Evolutionary conservation across 1,139 yeast species (phyloP).

Genomic region (Wickerhamiella pararugosa): DNA sequence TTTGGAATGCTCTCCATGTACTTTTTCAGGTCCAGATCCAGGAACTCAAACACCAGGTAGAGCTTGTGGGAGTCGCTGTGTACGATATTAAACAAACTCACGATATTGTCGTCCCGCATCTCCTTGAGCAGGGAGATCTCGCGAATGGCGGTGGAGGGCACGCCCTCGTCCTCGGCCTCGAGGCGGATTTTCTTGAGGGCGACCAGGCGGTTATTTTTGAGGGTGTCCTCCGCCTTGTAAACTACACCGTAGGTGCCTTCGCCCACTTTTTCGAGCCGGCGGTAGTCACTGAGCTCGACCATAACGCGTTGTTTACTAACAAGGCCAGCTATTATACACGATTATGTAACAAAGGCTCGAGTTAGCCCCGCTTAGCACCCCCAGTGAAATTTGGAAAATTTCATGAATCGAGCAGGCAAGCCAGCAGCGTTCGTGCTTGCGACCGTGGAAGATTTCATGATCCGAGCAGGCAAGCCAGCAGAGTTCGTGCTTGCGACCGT

Average conservation of each 20-base stretch:
- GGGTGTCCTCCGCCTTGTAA: slow-evolving; percentile 82
- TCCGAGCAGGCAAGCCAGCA: slow-evolving; percentile 37
- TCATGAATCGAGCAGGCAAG: slow-evolving; percentile 17
- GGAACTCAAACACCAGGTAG: slow-evolving; percentile 81
- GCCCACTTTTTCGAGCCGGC: slow-evolving; percentile 90
- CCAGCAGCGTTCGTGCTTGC: slow-evolving; percentile 72
- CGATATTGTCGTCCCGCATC: slow-evolving; percentile 83
- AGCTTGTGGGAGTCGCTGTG: slow-evolving; percentile 94
- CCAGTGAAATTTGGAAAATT: neutral
- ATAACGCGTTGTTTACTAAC: slow-evolving; percentile 22
- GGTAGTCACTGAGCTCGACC: slow-evolving; percentile 83
- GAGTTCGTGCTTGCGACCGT: slow-evolving; percentile 66
- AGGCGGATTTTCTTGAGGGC: slow-evolving; percentile 89
- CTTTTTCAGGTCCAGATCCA: slow-evolving; percentile 86
- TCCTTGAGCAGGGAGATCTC: slow-evolving; percentile 91
- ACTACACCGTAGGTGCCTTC: slow-evolving; percentile 99
- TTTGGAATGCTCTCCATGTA: slow-evolving; percentile 95
- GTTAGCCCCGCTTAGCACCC: too few relatives aligned
- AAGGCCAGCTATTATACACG: neutral
- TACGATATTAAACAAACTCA: slow-evolving; percentile 79
- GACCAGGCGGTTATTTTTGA: slow-evolving; percentile 79
- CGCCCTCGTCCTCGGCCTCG: slow-evolving; percentile 98
- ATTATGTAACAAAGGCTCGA: too few relatives aligned
- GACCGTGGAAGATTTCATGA: slow-evolving; percentile 23
- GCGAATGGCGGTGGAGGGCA: slow-evolving; percentile 94